Base-by-base conservation (phyloP, 1,284 basidiomycete genomes). In the Phellopilus nigrolimitatus region DNA sequence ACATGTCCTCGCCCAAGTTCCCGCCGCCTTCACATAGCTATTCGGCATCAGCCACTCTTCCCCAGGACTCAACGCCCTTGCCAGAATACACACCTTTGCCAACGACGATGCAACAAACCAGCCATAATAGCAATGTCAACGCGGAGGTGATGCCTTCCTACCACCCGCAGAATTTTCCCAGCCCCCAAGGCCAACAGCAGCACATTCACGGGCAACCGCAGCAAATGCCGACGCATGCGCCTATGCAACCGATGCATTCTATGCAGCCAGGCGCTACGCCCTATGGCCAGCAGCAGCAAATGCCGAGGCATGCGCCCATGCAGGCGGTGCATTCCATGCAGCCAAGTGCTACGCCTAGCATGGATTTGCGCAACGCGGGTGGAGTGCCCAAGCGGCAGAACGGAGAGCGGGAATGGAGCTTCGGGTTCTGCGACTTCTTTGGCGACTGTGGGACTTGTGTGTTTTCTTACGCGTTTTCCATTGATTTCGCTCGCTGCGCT, bases 381-480 rank as follows among this genome's bases (percentile, higher is more conserved):
- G 72, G 72, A 60, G 52, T 72, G 27, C 70, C 70, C 4, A 51
- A 68, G 39, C 66, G 66, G 33, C 46, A 57, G 13, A 61, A 70
- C 25, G 71, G 73, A 41, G 34, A 59, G 34, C 69, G 75, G 55
- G 73, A 72, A 47, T 78, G 75, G 75, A 73, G 70, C 42, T 51
- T 70, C 49, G 69, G 68, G 1, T 55, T 76, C 28, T 73, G 60
- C 49, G 64, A 64, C 46, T 78, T 71, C 60, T 60, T 56, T 31
- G 58, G 54, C 21, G 59, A 59, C 38, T 58, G 55, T 45, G 67
- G 69, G 30, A 72, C 73, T 21, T 76, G 74, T 52, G 22, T 3
- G 50, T 40, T 17, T 2, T 27, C 8, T 42, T 27, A 24, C 4
- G 3, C 22, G 15, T 25, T 13, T 9, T 13, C n/a, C 40, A 1